Evolutionary conservation across 345 rosid genomes (phyloP).

Genomic region (Eucalyptus microcorys): DNA sequence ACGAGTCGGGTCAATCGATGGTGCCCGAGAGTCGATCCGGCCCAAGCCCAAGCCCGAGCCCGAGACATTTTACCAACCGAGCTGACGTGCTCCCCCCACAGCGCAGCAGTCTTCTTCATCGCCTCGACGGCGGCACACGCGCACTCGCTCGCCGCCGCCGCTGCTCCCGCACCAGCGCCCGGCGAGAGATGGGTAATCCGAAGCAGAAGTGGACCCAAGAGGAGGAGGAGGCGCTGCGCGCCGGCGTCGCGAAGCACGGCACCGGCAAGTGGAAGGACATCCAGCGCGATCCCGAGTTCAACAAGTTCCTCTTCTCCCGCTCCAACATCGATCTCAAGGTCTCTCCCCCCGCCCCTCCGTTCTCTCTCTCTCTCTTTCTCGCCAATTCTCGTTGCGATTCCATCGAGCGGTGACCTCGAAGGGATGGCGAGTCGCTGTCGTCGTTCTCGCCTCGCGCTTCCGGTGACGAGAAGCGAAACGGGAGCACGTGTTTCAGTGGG

Average conservation of each 20-base stretch:
- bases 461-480: not conserved
- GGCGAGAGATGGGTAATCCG: too few species aligned
- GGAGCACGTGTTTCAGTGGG: not conserved
- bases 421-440: not conserved
- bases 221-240: conserved; percentile 68
- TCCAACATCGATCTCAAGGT: conserved; percentile 87
- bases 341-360: not conserved
- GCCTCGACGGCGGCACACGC: too few species aligned
- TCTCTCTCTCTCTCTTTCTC: not conserved
- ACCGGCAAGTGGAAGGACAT: conserved; percentile 70
- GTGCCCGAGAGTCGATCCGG: too few species aligned
- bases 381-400: not conserved
- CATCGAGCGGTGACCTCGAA: not conserved
- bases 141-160: too few species aligned
- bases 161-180: too few species aligned
- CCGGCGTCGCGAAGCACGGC: conserved; percentile 66
- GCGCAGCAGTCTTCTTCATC: too few species aligned
- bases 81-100: too few species aligned
- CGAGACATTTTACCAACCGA: too few species aligned
- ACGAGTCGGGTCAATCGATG: too few species aligned
- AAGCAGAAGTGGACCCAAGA: conserved; percentile 69
- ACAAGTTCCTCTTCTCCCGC: conserved; percentile 38
- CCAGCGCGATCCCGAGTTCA: conserved; percentile 53
- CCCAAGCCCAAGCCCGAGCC: too few species aligned
- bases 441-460: not conserved